A percentile compares a stretch with the other conserved stretches of the same genome.
These are phyloP conservation scores for Moniliella sp. DNA, from an alignment of 1,284 basidiomycete species.

Conservation along the genomic window DNA sequence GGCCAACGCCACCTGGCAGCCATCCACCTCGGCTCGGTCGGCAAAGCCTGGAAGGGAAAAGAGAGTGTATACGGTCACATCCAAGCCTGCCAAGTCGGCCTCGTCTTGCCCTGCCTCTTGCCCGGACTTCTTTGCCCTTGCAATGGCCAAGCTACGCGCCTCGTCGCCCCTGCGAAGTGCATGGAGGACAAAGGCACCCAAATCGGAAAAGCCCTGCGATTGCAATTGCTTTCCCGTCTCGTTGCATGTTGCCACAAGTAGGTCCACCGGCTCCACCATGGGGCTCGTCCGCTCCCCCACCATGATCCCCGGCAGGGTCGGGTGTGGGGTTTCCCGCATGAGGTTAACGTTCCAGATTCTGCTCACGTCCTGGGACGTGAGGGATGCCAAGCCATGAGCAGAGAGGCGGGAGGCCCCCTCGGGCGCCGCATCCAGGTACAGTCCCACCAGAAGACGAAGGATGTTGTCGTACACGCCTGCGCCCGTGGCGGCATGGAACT, in stretches of 20 bases:
- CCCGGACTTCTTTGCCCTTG: conserved; percentile 38
- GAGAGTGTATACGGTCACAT: neutral
- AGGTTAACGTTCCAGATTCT: conserved; percentile 13
- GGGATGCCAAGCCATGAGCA: conserved; percentile 6
- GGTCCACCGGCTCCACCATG: conserved; percentile 49
- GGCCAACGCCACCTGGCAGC: conserved; percentile 47
- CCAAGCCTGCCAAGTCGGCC: conserved; percentile 35
- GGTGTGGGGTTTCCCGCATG: conserved; percentile 47
- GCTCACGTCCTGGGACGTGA: conserved; percentile 9
- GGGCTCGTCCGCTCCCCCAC: conserved; percentile 51
- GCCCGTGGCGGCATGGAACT: conserved; percentile 15
- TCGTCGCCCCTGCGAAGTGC: conserved; percentile 36
- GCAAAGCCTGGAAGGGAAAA: conserved; percentile 14
- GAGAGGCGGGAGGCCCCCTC: conserved; percentile 6
- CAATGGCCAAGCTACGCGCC: conserved; percentile 3
- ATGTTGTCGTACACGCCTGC: conserved; percentile 20
- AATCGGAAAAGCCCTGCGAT: conserved; percentile 44
- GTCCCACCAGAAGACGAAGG: conserved; percentile 11
- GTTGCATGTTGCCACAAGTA: conserved; percentile 46
- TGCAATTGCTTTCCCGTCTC: conserved; percentile 51
- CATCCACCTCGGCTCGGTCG: conserved; percentile 8
- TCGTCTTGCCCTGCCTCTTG: conserved; percentile 33
- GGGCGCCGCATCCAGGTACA: conserved; percentile 10
- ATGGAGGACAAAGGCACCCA: conserved; percentile 53
- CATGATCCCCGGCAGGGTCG: conserved; percentile 46